Evolutionary conservation across 768 basidiomycete species (phyloP).

Genomic region (Boletus fagicola): DNA sequence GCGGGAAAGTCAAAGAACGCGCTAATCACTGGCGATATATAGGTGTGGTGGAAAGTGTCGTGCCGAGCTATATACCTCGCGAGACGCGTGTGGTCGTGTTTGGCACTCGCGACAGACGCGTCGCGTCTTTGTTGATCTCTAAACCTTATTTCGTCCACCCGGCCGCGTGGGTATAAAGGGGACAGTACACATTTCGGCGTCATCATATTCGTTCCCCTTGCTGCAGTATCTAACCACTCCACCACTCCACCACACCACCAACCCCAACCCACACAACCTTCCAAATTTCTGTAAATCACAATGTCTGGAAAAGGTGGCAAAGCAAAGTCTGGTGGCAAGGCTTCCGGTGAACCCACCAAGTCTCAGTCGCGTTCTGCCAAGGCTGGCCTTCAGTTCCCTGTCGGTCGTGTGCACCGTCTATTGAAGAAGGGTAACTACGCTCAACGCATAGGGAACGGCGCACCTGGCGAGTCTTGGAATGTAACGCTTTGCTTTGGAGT

Average conservation of each 20-base stretch:
- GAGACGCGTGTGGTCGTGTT: conserved; percentile 40
- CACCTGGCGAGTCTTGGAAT: conserved; percentile 37
- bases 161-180: conserved; percentile 30
- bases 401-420: conserved; percentile 61
- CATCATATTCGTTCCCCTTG: conserved; percentile 9
- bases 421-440: conserved; percentile 61
- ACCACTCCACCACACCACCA: background rate
- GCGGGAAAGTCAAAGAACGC: conserved; percentile 9
- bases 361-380: conserved; percentile 41
- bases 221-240: conserved; percentile 1
- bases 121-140: conserved; percentile 37
- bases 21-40: conserved; percentile 13
- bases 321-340: conserved; percentile 67
- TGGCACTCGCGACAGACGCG: conserved; percentile 32
- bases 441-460: conserved; percentile 54
- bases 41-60: background rate
- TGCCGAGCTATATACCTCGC: conserved; percentile 19
- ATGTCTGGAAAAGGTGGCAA: conserved; percentile 50
- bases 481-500: too few relatives aligned
- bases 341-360: conserved; percentile 38
- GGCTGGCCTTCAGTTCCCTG: conserved; percentile 47
- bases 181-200: background rate
- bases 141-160: conserved; percentile 34
- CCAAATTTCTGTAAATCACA: conserved; percentile 7
- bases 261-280: background rate